Evolutionary conservation across 768 basidiomycete genomes (phyloP).

Genomic region (Cyathus striatus): DNA sequence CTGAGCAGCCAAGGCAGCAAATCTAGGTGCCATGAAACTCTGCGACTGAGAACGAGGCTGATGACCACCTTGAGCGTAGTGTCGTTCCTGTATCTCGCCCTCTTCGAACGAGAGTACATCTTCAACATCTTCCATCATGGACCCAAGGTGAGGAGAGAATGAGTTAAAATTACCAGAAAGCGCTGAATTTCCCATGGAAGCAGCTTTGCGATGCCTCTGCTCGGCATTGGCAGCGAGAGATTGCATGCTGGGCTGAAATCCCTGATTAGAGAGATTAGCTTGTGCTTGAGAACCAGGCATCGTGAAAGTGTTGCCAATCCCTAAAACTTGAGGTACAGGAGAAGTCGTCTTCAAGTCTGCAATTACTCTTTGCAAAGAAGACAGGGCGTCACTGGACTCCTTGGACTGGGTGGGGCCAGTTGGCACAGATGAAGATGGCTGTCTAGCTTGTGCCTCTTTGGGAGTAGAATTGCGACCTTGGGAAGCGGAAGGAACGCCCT

Average conservation of each 20-base stretch:
- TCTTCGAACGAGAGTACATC: slow-evolving; percentile 64
- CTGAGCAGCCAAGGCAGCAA: slow-evolving; percentile 73
- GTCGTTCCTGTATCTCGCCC: slow-evolving; percentile 68
- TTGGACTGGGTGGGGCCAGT: slow-evolving; percentile 46
- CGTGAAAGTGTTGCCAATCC: slow-evolving; percentile 35
- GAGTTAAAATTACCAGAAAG: slow-evolving; percentile 60
- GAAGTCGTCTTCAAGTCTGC: slow-evolving; percentile 88
- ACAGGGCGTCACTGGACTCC: slow-evolving; percentile 76
- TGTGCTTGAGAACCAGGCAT: slow-evolving; percentile 42
- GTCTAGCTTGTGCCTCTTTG: slow-evolving; percentile 38
- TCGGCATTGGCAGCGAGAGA: slow-evolving; percentile 46
- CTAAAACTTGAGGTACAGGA: slow-evolving; percentile 46
- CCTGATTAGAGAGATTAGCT: slow-evolving; percentile 59
- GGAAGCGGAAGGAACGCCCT: slow-evolving; percentile 56
- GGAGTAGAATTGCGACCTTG: slow-evolving; percentile 38
- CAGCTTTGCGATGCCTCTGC: slow-evolving; percentile 78
- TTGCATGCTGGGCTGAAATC: slow-evolving; percentile 66
- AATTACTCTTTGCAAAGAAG: slow-evolving; percentile 89
- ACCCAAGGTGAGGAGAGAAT: slow-evolving; percentile 74
- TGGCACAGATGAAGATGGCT: slow-evolving; percentile 35
- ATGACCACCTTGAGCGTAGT: slow-evolving; percentile 48
- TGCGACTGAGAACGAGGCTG: slow-evolving; percentile 76
- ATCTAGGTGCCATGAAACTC: slow-evolving; percentile 85
- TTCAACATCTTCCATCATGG: slow-evolving; percentile 82
- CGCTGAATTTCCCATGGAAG: slow-evolving; percentile 58